These are phyloP conservation scores for Populus euphratica DNA, from an alignment of 345 rosid species.

Conservation along the genomic window DNA sequence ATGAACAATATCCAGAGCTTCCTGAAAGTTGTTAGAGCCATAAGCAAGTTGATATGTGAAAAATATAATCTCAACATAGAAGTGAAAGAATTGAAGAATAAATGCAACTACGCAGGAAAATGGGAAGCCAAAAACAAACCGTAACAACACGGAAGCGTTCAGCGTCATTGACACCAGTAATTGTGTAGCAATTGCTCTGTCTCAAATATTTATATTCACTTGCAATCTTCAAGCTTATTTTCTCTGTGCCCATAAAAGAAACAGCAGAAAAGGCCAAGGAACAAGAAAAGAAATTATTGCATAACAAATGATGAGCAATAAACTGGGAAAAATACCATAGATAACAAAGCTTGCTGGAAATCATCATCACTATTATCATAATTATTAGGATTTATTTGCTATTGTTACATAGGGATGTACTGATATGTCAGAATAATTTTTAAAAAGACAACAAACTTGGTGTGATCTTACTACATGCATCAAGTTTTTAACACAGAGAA, in stretches of 20 bases:
- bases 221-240: constrained; percentile 70
- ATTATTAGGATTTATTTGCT: background rate
- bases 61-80: constrained; percentile 3
- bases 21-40: constrained; percentile 45
- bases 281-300: too few relatives aligned
- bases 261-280: background rate
- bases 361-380: background rate
- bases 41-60: constrained; percentile 10
- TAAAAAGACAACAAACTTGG: background rate
- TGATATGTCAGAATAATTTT: background rate
- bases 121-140: constrained; percentile 40
- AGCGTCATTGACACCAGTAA: constrained; percentile 81
- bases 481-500: background rate
- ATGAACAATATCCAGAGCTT: constrained; percentile 94
- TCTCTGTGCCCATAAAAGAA: constrained; percentile 45
- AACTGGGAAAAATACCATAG: background rate
- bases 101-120: constrained; percentile 9
- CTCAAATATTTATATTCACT: constrained; percentile 75
- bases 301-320: too few relatives aligned
- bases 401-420: background rate
- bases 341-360: background rate
- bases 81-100: background rate
- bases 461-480: background rate
- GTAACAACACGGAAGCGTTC: constrained; percentile 59
- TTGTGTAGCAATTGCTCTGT: constrained; percentile 79